These are phyloP conservation scores for Cucurbita pepo DNA, from an alignment of 306 rosid species.

Conservation along the genomic window DNA sequence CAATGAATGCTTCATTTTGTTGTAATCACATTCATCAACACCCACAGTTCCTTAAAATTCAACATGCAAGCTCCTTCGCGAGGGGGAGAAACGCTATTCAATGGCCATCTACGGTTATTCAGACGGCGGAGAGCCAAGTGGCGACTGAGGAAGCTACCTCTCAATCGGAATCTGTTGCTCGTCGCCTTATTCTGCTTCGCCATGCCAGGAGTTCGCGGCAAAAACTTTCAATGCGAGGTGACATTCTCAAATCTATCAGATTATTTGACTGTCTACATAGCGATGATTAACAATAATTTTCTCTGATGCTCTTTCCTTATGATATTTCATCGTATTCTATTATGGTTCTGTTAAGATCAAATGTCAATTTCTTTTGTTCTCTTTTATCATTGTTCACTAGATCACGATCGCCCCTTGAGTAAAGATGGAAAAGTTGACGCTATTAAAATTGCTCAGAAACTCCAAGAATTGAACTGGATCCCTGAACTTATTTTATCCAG, in stretches of 20 bases:
- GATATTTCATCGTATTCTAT: not conserved
- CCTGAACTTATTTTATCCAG: conserved; percentile 87
- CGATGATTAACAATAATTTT: not conserved
- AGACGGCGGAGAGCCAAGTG: conserved; percentile 30
- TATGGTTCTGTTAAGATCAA: not conserved
- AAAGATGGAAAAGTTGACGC: conserved; percentile 68
- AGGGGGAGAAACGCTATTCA: conserved; percentile 20
- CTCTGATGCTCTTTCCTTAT: not conserved
- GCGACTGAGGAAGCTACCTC: conserved; percentile 23
- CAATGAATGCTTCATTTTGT: conserved; percentile 5
- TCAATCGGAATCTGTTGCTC: conserved; percentile 29
- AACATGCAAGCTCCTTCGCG: not conserved
- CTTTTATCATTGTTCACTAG: conserved; percentile 12
- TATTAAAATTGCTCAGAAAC: conserved; percentile 44
- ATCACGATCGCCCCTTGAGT: conserved; percentile 92
- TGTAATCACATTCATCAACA: conserved; percentile 5
- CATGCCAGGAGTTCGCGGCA: conserved; percentile 74
- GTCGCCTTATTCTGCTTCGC: conserved; percentile 91
- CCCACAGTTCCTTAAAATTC: not conserved
- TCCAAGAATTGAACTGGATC: conserved; percentile 76
- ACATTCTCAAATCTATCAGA: not conserved
- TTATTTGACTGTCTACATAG: not conserved
- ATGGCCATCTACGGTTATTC: conserved; percentile 25
- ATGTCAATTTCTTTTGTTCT: not conserved
- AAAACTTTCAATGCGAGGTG: conserved; percentile 59